These are phyloP conservation scores for Gossypium davidsonii DNA, from an alignment of 441 rosid species.

Conservation along the genomic window DNA sequence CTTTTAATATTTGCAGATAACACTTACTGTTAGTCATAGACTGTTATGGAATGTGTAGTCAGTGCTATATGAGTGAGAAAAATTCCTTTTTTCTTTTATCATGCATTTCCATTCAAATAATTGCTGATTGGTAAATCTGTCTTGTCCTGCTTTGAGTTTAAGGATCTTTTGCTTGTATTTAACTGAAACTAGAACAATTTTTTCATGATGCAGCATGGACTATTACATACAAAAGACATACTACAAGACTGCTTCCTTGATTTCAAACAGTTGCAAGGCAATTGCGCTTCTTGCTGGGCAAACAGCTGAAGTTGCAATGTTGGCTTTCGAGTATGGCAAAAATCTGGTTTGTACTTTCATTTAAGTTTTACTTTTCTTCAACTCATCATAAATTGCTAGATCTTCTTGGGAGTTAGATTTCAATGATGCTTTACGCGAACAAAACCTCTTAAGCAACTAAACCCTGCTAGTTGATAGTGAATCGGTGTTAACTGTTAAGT, in stretches of 20 bases:
- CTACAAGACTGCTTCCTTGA: conserved; percentile 84
- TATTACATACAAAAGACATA: conserved; percentile 82
- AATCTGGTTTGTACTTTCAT: conserved; percentile 65
- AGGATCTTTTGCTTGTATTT: neutral
- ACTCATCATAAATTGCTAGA: neutral
- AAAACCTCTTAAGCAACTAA: neutral
- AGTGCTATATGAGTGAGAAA: neutral
- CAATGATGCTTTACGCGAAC: neutral
- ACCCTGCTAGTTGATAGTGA: neutral
- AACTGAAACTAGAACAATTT: conserved; percentile 4
- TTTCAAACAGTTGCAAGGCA: conserved; percentile 92
- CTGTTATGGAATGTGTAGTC: neutral
- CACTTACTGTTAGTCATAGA: neutral
- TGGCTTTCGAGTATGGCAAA: conserved; percentile 92
- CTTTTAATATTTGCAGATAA: neutral
- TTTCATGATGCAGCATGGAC: conserved; percentile 68
- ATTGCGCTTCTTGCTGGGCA: conserved; percentile 89
- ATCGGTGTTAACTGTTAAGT: neutral
- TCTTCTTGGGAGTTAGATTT: neutral
- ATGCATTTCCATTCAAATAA: neutral
- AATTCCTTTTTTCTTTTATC: neutral
- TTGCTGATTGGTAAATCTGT: neutral
- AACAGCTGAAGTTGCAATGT: conserved; percentile 65
- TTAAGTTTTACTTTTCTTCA: neutral
- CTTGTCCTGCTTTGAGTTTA: neutral